Conservation (phyloP, 1,139 yeast genomes). For the Wickerhamomyces sp. region DNA sequence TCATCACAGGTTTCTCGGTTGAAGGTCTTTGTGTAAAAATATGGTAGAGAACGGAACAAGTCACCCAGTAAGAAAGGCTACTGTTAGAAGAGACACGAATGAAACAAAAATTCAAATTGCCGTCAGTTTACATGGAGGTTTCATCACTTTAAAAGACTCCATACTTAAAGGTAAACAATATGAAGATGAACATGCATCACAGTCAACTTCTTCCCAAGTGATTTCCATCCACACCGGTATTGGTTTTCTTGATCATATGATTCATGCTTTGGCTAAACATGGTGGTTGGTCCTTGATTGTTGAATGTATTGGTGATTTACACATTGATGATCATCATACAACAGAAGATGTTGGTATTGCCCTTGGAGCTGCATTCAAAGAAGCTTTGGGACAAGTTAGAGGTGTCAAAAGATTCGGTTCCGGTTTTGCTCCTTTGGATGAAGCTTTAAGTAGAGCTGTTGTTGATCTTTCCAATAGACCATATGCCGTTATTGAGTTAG, state of each 20-base stretch:
- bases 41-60: conserved; percentile 3
- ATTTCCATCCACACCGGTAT: conserved; percentile 85
- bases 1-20: too few relatives aligned
- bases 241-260: conserved; percentile 95
- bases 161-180: conserved; percentile 34
- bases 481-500: conserved; percentile 82
- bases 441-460: conserved; percentile 90
- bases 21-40: too few relatives aligned
- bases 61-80: conserved; percentile 39
- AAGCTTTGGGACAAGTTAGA: conserved; percentile 82
- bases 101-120: conserved; percentile 92
- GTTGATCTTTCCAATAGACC: conserved; percentile 93
- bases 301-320: conserved; percentile 90
- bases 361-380: conserved; percentile 81
- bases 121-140: conserved; percentile 80
- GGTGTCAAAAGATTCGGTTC: conserved; percentile 94
- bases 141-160: conserved; percentile 51
- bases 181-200: conserved; percentile 44
- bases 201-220: conserved; percentile 51
- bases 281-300: conserved; percentile 91
- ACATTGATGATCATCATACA: conserved; percentile 95
- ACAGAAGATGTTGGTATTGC: conserved; percentile 96
- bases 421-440: conserved; percentile 95
- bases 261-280: conserved; percentile 94
- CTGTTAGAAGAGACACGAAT: conserved; percentile 70